These are phyloP conservation scores for Talaromyces borbonicus DNA, from an alignment of 495 filamentous ascomycete genomes.

Conservation along the genomic window DNA sequence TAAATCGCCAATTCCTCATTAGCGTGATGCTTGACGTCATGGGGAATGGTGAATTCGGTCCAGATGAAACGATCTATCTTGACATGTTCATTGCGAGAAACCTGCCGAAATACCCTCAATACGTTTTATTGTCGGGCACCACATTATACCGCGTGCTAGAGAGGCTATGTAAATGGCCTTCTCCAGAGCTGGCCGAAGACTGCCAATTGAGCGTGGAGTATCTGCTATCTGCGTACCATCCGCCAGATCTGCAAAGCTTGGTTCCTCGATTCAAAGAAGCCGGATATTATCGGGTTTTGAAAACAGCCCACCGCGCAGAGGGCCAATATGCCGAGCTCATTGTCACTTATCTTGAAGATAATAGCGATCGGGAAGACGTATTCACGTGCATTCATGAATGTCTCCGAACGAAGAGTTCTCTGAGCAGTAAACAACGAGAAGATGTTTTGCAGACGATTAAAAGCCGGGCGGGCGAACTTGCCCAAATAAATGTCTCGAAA, in stretches of 20 bases:
- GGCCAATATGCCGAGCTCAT: constrained; percentile 72
- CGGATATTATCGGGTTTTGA: constrained; percentile 86
- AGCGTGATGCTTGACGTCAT: constrained; percentile 86
- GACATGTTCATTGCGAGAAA: constrained; percentile 98
- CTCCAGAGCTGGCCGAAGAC: constrained; percentile 74
- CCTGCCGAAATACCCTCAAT: constrained; percentile 92
- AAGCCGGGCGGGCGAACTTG: constrained; percentile 55
- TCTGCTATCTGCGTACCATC: constrained; percentile 84
- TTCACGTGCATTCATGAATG: constrained; percentile 79
- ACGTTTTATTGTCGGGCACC: constrained; percentile 80
- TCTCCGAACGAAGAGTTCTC: constrained; percentile 56
- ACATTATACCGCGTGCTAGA: constrained; percentile 71
- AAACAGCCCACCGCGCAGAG: constrained; percentile 74
- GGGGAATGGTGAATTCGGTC: constrained; percentile 56
- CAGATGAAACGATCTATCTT: constrained; percentile 83
- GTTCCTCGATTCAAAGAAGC: constrained; percentile 72
- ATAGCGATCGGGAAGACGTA: constrained; percentile 56
- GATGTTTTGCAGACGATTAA: constrained; percentile 67
- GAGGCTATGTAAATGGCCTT: constrained; percentile 77
- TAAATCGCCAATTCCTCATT: constrained; percentile 84
- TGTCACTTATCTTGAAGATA: constrained; percentile 77
- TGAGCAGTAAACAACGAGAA: constrained; percentile 63
- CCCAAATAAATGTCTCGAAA: constrained; percentile 54
- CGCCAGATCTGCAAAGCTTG: constrained; percentile 65
- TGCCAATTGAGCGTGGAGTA: constrained; percentile 95